Conservation (phyloP, 495 filamentous ascomycete genomes). For the Symbiotaphrina buchneri region DNA sequence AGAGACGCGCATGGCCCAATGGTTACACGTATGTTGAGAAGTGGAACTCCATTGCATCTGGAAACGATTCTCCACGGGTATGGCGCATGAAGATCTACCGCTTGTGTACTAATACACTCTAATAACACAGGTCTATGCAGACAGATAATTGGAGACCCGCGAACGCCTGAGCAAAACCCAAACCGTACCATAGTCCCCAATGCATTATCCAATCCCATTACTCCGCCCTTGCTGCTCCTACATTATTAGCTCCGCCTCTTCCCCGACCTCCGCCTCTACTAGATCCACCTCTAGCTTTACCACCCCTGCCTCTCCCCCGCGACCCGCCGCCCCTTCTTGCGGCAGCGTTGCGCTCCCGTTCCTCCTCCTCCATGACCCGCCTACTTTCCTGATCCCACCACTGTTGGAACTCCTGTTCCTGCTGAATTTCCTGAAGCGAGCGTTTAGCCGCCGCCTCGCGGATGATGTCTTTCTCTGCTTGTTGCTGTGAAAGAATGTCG, state of each 20-base stretch:
- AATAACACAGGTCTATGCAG: too few species aligned
- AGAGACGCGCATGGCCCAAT: too few species aligned
- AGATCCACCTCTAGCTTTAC: background rate
- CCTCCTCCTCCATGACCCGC: slow-evolving; percentile 42
- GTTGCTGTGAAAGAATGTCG: slow-evolving; percentile 78
- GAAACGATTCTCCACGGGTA: too few species aligned
- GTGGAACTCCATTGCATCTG: too few species aligned
- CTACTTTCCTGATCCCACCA: slow-evolving; percentile 94
- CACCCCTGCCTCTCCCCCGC: slow-evolving; percentile 1
- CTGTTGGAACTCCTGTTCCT: slow-evolving; percentile 87
- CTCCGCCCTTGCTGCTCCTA: too few species aligned
- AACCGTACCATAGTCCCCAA: too few species aligned
- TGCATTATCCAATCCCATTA: too few species aligned
- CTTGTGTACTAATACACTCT: too few species aligned
- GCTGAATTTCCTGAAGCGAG: slow-evolving; percentile 78
- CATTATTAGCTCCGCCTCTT: background rate
- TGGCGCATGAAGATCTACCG: too few species aligned
- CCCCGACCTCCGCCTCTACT: background rate
- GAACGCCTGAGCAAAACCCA: too few species aligned
- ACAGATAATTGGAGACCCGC: too few species aligned
- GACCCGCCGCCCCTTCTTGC: slow-evolving; percentile 2
- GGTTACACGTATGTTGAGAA: too few species aligned
- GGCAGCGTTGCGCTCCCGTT: background rate
- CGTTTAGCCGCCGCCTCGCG: slow-evolving; percentile 70
- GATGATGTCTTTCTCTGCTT: slow-evolving; percentile 60